Conservation (phyloP, 2,329 filamentous ascomycete genomes). For the Lasiodiplodia theobromae region DNA sequence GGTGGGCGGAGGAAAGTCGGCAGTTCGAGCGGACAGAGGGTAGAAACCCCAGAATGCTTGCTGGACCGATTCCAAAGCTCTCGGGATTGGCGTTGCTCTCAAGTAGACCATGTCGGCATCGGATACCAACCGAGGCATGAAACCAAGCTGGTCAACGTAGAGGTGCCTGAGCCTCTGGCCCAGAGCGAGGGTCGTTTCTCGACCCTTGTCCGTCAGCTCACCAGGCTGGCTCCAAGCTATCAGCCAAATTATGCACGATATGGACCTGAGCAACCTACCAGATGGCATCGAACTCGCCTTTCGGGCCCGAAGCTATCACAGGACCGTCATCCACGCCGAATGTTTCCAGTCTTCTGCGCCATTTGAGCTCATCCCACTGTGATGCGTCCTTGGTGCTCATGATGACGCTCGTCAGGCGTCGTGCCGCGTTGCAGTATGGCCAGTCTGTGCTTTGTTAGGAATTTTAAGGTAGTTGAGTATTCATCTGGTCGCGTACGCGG, state of each 20-base stretch:
- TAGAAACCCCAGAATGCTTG: slow-evolving; percentile 59
- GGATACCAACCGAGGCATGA: slow-evolving; percentile 55
- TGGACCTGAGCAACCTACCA: slow-evolving; percentile 66
- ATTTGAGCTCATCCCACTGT: slow-evolving; percentile 66
- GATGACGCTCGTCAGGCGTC: slow-evolving; percentile 71
- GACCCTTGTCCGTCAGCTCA: slow-evolving; percentile 58
- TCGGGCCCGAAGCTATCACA: slow-evolving; percentile 70
- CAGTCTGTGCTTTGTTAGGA: slow-evolving; percentile 63
- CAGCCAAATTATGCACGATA: not conserved
- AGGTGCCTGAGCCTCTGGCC: slow-evolving; percentile 57
- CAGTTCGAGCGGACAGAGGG: slow-evolving; percentile 50
- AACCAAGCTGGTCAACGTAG: slow-evolving; percentile 58
- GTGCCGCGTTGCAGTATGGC: slow-evolving; percentile 87
- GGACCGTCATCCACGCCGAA: slow-evolving; percentile 73
- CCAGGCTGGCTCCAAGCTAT: slow-evolving; percentile 49
- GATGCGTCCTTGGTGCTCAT: slow-evolving; percentile 60
- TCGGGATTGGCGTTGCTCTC: slow-evolving; percentile 57
- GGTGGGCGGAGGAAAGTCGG: slow-evolving; percentile 52
- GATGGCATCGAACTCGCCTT: slow-evolving; percentile 76
- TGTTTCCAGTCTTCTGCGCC: slow-evolving; percentile 79
- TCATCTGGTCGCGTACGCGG: slow-evolving; percentile 48
- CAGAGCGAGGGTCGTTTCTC: slow-evolving; percentile 57
- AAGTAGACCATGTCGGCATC: slow-evolving; percentile 54
- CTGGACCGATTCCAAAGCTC: slow-evolving; percentile 59
- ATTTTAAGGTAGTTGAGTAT: slow-evolving; percentile 33